These are phyloP conservation scores for Rubroshorea leprosula DNA, from an alignment of 345 rosid species.

Conservation along the genomic window DNA sequence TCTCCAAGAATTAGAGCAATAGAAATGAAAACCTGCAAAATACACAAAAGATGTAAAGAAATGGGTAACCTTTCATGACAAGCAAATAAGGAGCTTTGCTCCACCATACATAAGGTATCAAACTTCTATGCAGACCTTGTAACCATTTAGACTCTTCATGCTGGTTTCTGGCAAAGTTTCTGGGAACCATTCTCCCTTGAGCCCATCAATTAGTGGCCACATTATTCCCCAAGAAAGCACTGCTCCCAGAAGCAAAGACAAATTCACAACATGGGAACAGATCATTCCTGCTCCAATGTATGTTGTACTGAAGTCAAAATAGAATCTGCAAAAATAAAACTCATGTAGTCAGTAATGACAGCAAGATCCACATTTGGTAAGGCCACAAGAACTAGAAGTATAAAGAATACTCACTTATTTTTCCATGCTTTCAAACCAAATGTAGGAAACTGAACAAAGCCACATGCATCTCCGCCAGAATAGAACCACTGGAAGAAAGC, in stretches of 20 bases:
- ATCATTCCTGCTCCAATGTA: constrained; percentile 96
- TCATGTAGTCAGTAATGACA: constrained; percentile 10
- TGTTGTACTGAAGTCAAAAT: constrained; percentile 83
- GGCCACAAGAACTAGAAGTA: not conserved
- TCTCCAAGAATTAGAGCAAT: constrained; percentile 85
- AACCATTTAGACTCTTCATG: constrained; percentile 85
- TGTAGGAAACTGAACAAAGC: constrained; percentile 77
- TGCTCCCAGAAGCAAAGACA: constrained; percentile 83
- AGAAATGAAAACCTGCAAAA: constrained; percentile 70
- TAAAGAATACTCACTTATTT: constrained; percentile 47
- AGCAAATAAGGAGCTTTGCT: not conserved
- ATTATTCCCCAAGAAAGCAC: constrained; percentile 87
- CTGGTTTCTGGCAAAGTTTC: constrained; percentile 48
- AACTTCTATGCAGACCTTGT: constrained; percentile 47
- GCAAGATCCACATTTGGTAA: constrained; percentile 2
- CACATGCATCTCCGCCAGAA: constrained; percentile 58
- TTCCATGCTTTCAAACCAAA: constrained; percentile 79
- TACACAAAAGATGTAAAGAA: not conserved
- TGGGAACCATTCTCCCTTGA: constrained; percentile 74
- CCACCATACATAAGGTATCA: not conserved
- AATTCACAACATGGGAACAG: constrained; percentile 82
- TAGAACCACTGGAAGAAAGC: constrained; percentile 82
- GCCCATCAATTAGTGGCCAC: constrained; percentile 83
- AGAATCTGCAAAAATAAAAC: constrained; percentile 56
- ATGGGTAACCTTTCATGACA: not conserved